A percentile compares a stretch with the other conserved stretches of the same genome.
Evolutionary conservation across 345 rosid species (phyloP).

Genomic region (Abelmoschus esculentus): DNA sequence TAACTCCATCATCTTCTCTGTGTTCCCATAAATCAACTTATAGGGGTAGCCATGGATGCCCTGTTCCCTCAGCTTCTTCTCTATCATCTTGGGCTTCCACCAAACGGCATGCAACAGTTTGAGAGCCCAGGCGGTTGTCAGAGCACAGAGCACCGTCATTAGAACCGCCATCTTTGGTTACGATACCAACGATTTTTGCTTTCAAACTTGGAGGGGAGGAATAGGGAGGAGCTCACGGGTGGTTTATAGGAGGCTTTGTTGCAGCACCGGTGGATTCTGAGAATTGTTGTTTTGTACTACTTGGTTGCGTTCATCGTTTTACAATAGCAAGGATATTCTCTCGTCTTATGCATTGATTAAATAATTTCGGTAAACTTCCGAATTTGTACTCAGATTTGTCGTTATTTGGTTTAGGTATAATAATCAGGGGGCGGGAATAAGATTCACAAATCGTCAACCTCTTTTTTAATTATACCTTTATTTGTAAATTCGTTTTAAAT

Average conservation of each 20-base stretch:
- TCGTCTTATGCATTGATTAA: neutral
- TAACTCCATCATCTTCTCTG: conserved; percentile 16
- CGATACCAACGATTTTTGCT: neutral
- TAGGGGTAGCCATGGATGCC: conserved; percentile 22
- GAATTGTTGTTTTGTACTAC: neutral
- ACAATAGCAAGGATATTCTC: neutral
- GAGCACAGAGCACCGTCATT: neutral
- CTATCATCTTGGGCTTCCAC: conserved; percentile 25
- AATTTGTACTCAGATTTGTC: neutral
- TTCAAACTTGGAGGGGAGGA: neutral
- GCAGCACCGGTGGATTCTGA: neutral
- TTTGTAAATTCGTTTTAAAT: too few relatives aligned
- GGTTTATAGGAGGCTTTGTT: neutral
- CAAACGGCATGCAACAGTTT: conserved; percentile 14
- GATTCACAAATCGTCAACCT: too few relatives aligned
- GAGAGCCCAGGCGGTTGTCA: conserved; percentile 11
- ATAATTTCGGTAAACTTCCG: neutral
- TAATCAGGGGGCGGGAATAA: too few relatives aligned
- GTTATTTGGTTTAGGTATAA: too few relatives aligned
- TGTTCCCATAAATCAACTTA: conserved; percentile 15
- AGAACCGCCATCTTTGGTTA: neutral
- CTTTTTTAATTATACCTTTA: too few relatives aligned
- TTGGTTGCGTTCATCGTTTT: neutral
- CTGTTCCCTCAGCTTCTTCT: conserved; percentile 18
- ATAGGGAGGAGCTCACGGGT: neutral